These are phyloP conservation scores for Pulveroboletus sp. DNA, from an alignment of 768 basidiomycete species.

Conservation along the genomic window DNA sequence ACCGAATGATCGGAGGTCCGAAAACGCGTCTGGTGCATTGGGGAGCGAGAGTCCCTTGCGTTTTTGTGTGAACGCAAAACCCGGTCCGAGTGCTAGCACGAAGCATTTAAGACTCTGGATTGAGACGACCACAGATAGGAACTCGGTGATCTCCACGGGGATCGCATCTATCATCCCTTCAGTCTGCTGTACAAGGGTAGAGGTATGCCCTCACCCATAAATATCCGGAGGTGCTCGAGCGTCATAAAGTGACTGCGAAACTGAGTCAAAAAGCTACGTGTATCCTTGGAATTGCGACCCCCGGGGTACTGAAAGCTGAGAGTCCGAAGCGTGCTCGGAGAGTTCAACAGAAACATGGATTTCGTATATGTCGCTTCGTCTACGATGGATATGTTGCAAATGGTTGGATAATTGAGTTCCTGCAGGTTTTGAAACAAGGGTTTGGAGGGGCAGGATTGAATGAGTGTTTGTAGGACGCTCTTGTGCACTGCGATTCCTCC, in stretches of 20 bases:
- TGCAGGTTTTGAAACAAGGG: slow-evolving; percentile 23
- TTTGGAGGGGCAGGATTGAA: slow-evolving; percentile 19
- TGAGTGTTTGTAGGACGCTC: slow-evolving; percentile 14
- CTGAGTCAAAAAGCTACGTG: slow-evolving; percentile 8
- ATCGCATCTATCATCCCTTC: slow-evolving; percentile 6
- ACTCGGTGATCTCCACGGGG: slow-evolving; percentile 14
- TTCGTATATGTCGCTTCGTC: slow-evolving; percentile 11
- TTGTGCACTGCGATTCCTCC: slow-evolving; percentile 15
- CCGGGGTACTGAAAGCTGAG: slow-evolving; percentile 15
- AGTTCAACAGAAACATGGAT: slow-evolving; percentile 10
- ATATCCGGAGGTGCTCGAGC: slow-evolving; percentile 14
- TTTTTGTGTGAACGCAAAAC: slow-evolving; percentile 7
- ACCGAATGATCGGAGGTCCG: slow-evolving; percentile 8
- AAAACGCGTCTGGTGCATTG: slow-evolving; percentile 3
- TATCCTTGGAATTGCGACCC: slow-evolving; percentile 14
- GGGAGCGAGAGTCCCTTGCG: slow-evolving; percentile 8
- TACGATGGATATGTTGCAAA: slow-evolving; percentile 19
- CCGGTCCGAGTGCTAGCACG: slow-evolving; percentile 16
- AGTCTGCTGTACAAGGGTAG: background rate
- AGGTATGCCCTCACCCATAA: slow-evolving; percentile 12
- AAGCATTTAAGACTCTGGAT: slow-evolving; percentile 15
- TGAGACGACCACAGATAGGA: slow-evolving; percentile 11
- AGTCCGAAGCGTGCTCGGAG: slow-evolving; percentile 2
- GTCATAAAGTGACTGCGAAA: slow-evolving; percentile 11
- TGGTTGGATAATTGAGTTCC: slow-evolving; percentile 13